Percentiles rank a stretch among this genome's conserved stretches.
Evolutionary conservation across 139 green algal genomes (phyloP).

Genomic region (Coccomyxa sp.): DNA sequence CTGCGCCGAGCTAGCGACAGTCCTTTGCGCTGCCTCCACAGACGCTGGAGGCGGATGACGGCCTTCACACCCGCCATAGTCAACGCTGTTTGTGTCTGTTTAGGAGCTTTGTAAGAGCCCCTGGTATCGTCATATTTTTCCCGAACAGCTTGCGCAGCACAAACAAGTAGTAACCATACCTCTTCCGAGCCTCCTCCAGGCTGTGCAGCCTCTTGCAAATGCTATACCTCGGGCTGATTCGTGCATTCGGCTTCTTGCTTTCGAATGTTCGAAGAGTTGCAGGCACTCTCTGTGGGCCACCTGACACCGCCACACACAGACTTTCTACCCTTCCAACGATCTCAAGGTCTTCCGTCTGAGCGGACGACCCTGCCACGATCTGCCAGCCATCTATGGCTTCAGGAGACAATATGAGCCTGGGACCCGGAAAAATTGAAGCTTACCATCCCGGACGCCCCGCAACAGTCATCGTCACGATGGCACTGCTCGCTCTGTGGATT

Average conservation of each 20-base stretch:
- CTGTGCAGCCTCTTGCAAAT: no score
- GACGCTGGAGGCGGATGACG: background rate
- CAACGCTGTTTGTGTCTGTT: background rate
- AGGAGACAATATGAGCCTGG: background rate
- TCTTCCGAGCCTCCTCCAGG: no score
- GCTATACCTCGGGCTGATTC: no score
- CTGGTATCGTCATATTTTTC: no score
- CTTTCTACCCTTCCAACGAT: background rate
- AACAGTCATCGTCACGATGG: background rate
- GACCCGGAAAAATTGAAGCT: slow-evolving; percentile 1
- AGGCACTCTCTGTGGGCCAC: background rate
- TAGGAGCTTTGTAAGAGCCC: no score
- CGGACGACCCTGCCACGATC: background rate
- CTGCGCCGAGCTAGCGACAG: background rate
- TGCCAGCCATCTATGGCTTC: background rate
- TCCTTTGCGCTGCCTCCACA: background rate
- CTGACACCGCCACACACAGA: background rate
- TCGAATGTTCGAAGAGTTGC: no score
- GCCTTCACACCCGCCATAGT: background rate
- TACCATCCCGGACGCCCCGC: background rate
- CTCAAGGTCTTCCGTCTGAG: background rate
- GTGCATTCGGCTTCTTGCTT: no score
- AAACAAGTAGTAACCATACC: no score
- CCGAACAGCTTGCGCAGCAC: no score
- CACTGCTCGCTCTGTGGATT: background rate